Conservation (phyloP, 805 yeast species). For the Lachancea quebecensis region DNA sequence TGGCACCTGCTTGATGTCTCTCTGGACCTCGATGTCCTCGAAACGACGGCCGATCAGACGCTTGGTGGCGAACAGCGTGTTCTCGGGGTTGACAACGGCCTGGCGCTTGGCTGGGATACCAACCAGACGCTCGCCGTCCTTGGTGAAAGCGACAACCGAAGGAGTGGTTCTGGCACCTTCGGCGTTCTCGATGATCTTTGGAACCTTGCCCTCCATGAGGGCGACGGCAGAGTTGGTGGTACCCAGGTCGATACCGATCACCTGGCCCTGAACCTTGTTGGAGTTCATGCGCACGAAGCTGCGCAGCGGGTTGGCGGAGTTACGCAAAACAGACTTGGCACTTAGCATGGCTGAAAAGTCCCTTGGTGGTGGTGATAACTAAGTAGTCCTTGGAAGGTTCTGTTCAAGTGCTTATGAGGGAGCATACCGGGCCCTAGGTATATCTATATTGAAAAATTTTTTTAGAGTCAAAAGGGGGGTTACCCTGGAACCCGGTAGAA, state of each 20-base stretch:
- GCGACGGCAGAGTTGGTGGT: constrained; percentile 89
- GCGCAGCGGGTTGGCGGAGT: constrained; percentile 8
- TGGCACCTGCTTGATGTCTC: constrained; percentile 81
- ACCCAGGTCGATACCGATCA: constrained; percentile 80
- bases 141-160: constrained; percentile 89
- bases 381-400: neutral
- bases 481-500: constrained; percentile 4
- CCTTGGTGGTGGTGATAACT: neutral
- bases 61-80: constrained; percentile 91
- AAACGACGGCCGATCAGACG: constrained; percentile 91
- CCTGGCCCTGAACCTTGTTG: constrained; percentile 36
- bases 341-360: constrained; percentile 5
- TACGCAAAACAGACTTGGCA: constrained; percentile 10
- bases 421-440: neutral
- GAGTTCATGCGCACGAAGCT: constrained; percentile 31
- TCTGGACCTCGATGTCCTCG: constrained; percentile 83
- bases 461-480: neutral
- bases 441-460: neutral
- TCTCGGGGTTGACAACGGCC: constrained; percentile 89
- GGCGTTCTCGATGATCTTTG: constrained; percentile 70
- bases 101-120: constrained; percentile 96
- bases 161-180: constrained; percentile 88
- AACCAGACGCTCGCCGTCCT: constrained; percentile 83
- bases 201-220: constrained; percentile 59
- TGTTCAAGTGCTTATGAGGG: neutral